Evolutionary conservation across 2,329 filamentous ascomycete species (phyloP), one percentile per base, ranked within the genome.

Genomic region (Emmonsiellopsis sp.): DNA sequence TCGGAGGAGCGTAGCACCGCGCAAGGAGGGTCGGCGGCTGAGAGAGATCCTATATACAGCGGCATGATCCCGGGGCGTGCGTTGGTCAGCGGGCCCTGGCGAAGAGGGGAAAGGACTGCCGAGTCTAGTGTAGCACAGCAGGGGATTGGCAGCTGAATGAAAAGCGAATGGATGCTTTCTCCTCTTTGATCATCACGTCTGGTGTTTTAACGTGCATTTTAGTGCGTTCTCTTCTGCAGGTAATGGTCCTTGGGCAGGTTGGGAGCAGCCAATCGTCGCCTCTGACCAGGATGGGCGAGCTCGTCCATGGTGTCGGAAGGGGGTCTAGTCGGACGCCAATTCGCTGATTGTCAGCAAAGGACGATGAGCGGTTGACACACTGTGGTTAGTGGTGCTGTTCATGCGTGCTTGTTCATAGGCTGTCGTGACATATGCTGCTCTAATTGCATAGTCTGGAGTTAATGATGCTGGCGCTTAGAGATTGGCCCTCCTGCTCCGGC

Each of bases 401-500:
- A 48, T 48, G 45, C 33, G 33, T 10, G 17, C 10, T n/a, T 48
- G 17, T 31, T 48, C 10, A 39, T 39, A 48, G 34, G 46, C 37
- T 39, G 34, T 31, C 36, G 36, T 40, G 14, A 14, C 21, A 7
- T 31, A 39, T 17, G 11, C 2, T 48, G 9, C 9, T 37, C 33
- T 14, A 8, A 11, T 17, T 48, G 14, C 34, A 48, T 13, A 39
- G 55, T 57, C 42, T 43, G 17, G 52, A 46, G 55, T 52, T 47
- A 21, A 43, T 17, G 17, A 11, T 34, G 43, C 55, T 53, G 58
- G 62, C 62, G 62, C 62, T 56, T 63, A 63, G 60, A 51, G 55
- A 57, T 49, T 54, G 52, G 52, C 33, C 39, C 27, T 44, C 42
- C 17, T 48, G 43, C 32, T 49, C 46, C 36, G 14, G 11, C 14